Evolutionary conservation across 441 rosid species (phyloP).

Genomic region (Daphne laureola): DNA sequence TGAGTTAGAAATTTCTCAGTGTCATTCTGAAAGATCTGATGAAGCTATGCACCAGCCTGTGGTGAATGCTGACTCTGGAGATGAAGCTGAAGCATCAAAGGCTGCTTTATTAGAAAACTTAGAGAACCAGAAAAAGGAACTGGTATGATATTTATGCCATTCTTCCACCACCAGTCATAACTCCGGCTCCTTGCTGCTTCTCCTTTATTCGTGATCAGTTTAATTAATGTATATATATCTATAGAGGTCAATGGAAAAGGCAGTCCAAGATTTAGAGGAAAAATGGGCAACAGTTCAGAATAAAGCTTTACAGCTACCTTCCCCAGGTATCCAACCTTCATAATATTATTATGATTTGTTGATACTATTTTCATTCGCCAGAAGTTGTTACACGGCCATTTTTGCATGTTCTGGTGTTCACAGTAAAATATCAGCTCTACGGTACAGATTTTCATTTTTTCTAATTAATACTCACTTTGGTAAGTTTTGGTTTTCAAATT

Average conservation of each 20-base stretch:
- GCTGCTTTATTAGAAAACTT: slow-evolving; percentile 42
- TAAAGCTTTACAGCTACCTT: slow-evolving; percentile 58
- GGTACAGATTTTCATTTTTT: background rate
- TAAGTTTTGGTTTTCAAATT: slow-evolving; percentile 1
- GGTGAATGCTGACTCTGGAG: slow-evolving; percentile 25
- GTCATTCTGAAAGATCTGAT: slow-evolving; percentile 22
- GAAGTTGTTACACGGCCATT: no score
- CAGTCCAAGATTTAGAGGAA: slow-evolving; percentile 56
- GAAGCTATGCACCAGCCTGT: slow-evolving; percentile 24
- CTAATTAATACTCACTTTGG: no score
- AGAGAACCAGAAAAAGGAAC: slow-evolving; percentile 61
- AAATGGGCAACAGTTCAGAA: slow-evolving; percentile 64
- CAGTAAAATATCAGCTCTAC: no score
- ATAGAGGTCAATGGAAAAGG: slow-evolving; percentile 62
- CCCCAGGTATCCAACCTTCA: slow-evolving; percentile 47
- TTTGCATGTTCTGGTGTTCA: no score
- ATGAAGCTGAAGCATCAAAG: slow-evolving; percentile 30
- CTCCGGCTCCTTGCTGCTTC: slow-evolving; percentile 11
- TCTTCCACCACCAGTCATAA: slow-evolving; percentile 1
- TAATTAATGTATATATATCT: slow-evolving; percentile 8
- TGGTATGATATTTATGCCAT: slow-evolving; percentile 29
- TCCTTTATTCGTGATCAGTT: slow-evolving; percentile 12
- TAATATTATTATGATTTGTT: background rate
- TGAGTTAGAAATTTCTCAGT: slow-evolving; percentile 45
- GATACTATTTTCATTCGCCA: no score